Conservation (phyloP, 2,329 filamentous ascomycete genomes). For the Alternaria incomplexa region DNA sequence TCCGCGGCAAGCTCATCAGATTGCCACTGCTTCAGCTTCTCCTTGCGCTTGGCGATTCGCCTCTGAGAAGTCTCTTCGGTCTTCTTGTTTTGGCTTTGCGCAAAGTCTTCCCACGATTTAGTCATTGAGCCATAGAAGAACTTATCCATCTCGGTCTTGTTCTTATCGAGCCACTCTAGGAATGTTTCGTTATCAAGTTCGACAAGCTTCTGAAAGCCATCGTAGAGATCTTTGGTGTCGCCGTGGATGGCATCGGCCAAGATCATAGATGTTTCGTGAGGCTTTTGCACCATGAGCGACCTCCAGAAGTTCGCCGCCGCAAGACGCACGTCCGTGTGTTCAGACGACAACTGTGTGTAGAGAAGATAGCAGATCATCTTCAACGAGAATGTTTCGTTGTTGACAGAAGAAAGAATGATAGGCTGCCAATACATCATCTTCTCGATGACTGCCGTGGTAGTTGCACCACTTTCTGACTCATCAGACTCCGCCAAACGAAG, state of each 20-base stretch:
- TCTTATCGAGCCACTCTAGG: slow-evolving; percentile 83
- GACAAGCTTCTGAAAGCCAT: slow-evolving; percentile 81
- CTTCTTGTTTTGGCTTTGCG: slow-evolving; percentile 77
- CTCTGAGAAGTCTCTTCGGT: slow-evolving; percentile 76
- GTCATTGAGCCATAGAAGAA: slow-evolving; percentile 84
- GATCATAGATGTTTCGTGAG: slow-evolving; percentile 76
- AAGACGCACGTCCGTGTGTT: slow-evolving; percentile 69
- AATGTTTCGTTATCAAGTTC: slow-evolving; percentile 91
- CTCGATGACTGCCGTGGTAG: slow-evolving; percentile 75
- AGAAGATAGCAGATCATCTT: slow-evolving; percentile 90
- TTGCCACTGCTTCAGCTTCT: slow-evolving; percentile 82
- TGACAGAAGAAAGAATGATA: slow-evolving; percentile 79
- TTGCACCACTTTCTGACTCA: slow-evolving; percentile 65
- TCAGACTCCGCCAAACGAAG: slow-evolving; percentile 85
- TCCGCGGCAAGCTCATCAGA: slow-evolving; percentile 71
- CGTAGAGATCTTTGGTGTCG: slow-evolving; percentile 73
- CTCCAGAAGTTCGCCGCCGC: slow-evolving; percentile 85
- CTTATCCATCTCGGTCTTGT: slow-evolving; percentile 77
- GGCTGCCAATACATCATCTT: slow-evolving; percentile 96
- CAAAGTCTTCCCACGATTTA: slow-evolving; percentile 87
- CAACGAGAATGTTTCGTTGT: slow-evolving; percentile 79
- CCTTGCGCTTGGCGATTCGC: slow-evolving; percentile 76
- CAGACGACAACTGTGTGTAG: slow-evolving; percentile 84
- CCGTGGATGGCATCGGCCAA: slow-evolving; percentile 73
- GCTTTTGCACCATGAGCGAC: slow-evolving; percentile 93